Evolutionary conservation across 2,329 filamentous ascomycete genomes (phyloP).

Genomic region (Arthrocladium fulminans): DNA sequence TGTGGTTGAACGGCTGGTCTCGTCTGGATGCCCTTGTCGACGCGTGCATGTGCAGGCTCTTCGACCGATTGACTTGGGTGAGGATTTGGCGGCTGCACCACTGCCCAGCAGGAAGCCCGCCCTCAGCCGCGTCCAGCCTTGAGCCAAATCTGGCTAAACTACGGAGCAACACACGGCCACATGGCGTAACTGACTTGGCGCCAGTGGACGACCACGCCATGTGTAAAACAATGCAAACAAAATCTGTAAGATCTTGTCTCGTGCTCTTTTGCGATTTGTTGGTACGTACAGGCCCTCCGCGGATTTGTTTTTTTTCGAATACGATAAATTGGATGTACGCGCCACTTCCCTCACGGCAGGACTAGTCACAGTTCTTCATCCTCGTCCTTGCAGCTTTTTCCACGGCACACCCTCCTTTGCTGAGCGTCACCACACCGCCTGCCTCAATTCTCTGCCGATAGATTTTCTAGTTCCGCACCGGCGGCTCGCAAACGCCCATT

Average conservation of each 20-base stretch:
- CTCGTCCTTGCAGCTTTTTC: neutral
- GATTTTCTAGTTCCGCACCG: neutral
- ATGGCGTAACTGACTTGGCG: neutral
- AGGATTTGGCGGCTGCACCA: neutral
- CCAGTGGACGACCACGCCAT: too few species aligned
- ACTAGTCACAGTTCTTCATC: neutral
- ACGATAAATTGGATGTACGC: neutral
- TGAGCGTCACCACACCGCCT: neutral
- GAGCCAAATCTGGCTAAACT: too few species aligned
- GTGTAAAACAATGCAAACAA: neutral
- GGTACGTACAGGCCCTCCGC: too few species aligned
- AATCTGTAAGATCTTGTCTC: neutral
- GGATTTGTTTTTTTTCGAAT: neutral
- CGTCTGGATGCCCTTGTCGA: neutral
- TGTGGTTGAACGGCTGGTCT: neutral
- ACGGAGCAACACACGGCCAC: neutral
- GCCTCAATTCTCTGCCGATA: neutral
- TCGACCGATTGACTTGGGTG: neutral
- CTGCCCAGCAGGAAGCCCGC: too few species aligned
- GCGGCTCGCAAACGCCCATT: neutral
- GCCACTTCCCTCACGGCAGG: neutral
- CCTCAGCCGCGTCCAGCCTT: too few species aligned
- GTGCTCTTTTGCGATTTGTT: neutral
- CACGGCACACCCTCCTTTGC: neutral
- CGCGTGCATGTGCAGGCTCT: neutral